Evolutionary conservation across 2,329 filamentous ascomycete species (phyloP), one percentile per base, ranked within the genome.

Genomic region (Leptographium lundbergii): DNA sequence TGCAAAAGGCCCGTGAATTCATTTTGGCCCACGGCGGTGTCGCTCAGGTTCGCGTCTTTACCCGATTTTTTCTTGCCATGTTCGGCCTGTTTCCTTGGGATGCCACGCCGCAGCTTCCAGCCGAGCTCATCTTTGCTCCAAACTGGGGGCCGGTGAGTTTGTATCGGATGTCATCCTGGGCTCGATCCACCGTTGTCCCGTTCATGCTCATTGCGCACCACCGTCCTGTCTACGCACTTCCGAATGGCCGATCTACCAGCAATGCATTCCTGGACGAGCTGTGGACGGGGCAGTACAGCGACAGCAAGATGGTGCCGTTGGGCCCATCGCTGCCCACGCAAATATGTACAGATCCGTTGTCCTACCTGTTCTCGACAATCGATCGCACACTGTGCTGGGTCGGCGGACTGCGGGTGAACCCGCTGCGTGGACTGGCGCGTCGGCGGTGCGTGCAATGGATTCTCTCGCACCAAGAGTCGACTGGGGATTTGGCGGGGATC

Each of bases 31-130:
- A 58, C 14, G 72, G 71, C 1, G 69, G 70, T 1, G 60, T 69
- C 2, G 68, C 65, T 1, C 66, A 65, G 34, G 66, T 72, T 7
- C 67, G 70, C 14, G 53, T 63, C 54, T 62, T 64, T 53, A 65
- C 64, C 6, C 61, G 64, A 19, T 50, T 60, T 54, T 45, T 54
- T 47, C 53, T 64, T 6, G 62, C 61, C 54, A 56, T 54, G 42
- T 60, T 73, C 54, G 71, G 71, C 10, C 60, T 73, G 2, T 65
- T 71, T 29, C 68, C 69, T 1, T 73, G 70, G 70, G 52, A 60
- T 5, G 64, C 66, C 0, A 61, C 71, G 0, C 70, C 70, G 1
- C 58, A 71, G 55, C 42, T 72, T 1, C 69, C 70, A 0, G 61
- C 65, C 1, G 71, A 73, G 58, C 56, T 73, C 0, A 69, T 73